A percentile compares a stretch with the other conserved stretches of the same genome.
phyloP scores from a whole-genome alignment of 768 basidiomycete species.

The Hemileccinum rubropunctum region DNA sequence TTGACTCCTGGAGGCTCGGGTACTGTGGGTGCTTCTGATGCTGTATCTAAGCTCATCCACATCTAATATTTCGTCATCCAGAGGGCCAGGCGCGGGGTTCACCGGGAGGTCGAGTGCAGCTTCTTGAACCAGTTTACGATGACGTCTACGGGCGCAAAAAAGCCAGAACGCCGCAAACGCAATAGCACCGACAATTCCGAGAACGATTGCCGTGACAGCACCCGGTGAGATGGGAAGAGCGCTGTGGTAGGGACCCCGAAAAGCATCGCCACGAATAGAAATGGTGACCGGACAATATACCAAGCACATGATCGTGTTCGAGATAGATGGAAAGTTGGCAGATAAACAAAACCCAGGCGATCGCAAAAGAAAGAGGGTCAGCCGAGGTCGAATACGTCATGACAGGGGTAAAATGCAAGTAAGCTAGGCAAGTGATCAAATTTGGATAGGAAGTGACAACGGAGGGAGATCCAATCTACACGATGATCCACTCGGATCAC shows the following conservation, averaged over 20 bases:
- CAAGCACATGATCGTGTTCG: conserved; percentile 5
- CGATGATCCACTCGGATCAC: conserved; percentile 9
- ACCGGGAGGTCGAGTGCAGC: conserved; percentile 9
- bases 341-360: conserved; percentile 14
- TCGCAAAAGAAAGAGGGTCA: conserved; percentile 17
- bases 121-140: conserved; percentile 22
- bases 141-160: conserved; percentile 32
- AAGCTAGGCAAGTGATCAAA: conserved; percentile 2
- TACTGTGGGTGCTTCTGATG: background rate
- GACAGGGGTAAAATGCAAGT: conserved; percentile 16
- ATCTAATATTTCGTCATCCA: conserved; percentile 23
- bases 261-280: conserved; percentile 4
- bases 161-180: conserved; percentile 30
- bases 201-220: conserved; percentile 20
- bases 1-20: background rate
- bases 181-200: conserved; percentile 26
- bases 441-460: background rate
- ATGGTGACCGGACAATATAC: background rate
- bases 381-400: conserved; percentile 11
- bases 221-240: conserved; percentile 20
- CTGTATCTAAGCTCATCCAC: conserved; percentile 12
- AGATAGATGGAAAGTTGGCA: conserved; percentile 3
- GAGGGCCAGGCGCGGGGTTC: conserved; percentile 13
- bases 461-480: conserved; percentile 6
- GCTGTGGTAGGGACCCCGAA: conserved; percentile 5